Evolutionary conservation across 2,329 filamentous ascomycete genomes (phyloP).

Genomic region (Calonectria pseudoturangicola): DNA sequence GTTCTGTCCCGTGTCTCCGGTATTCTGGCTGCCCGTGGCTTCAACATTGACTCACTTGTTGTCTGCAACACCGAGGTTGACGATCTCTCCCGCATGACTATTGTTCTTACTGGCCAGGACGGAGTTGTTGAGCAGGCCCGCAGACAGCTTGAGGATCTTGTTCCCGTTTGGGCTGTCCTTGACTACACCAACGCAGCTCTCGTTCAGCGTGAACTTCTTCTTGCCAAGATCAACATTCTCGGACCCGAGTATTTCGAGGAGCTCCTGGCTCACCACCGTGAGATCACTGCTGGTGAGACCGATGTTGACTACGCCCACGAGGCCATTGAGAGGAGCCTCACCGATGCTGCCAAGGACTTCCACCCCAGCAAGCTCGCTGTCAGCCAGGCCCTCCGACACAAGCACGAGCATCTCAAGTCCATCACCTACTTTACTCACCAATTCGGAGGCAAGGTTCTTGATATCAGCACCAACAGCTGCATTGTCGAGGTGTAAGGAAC

Average conservation of each 20-base stretch:
- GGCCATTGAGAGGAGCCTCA: slow-evolving; percentile 63
- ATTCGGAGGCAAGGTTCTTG: slow-evolving; percentile 96
- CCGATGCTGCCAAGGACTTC: slow-evolving; percentile 79
- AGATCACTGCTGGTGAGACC: slow-evolving; percentile 77
- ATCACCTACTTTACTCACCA: slow-evolving; percentile 98
- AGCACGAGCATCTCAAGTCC: slow-evolving; percentile 96
- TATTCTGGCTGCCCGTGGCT: slow-evolving; percentile 95
- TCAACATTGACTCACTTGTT: slow-evolving; percentile 99
- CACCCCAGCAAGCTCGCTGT: slow-evolving; percentile 91
- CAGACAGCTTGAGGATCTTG: slow-evolving; percentile 94
- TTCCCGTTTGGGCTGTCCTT: slow-evolving; percentile 98
- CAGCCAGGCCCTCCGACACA: slow-evolving; percentile 93
- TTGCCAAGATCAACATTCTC: slow-evolving; percentile 97
- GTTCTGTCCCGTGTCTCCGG: slow-evolving; percentile 97
- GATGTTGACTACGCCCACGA: slow-evolving; percentile 67
- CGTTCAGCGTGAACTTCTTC: slow-evolving; percentile 94
- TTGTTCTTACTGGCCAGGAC: slow-evolving; percentile 96
- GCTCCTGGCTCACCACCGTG: slow-evolving; percentile 93
- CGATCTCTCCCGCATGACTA: slow-evolving; percentile 98
- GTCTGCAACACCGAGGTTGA: slow-evolving; percentile 99
- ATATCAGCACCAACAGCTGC: slow-evolving; percentile 98
- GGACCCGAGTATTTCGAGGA: slow-evolving; percentile 99
- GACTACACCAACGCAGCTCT: slow-evolving; percentile 96
- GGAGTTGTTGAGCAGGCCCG: slow-evolving; percentile 98
- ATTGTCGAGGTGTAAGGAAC: slow-evolving; percentile 93